Evolutionary conservation across 1,284 basidiomycete species (phyloP).

Genomic region (Schizopora paradoxa): DNA sequence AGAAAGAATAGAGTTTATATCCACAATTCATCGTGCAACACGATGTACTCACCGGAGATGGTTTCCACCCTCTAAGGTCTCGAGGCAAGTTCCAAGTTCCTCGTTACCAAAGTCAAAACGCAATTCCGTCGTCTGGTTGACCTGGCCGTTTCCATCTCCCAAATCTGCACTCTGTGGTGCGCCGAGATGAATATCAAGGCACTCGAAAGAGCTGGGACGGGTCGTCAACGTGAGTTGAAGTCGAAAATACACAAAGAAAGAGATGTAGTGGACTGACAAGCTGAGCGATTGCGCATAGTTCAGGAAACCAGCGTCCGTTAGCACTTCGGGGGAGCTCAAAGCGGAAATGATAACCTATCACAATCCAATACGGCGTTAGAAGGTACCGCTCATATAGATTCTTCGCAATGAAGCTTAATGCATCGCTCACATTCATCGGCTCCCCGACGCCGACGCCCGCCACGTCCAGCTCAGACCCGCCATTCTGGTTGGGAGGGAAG

Average conservation of each 20-base stretch:
- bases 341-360: neutral
- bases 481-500: slow-evolving; percentile 38
- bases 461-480: slow-evolving; percentile 50
- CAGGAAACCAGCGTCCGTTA: neutral
- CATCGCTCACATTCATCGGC: slow-evolving; percentile 55
- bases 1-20: neutral
- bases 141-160: slow-evolving; percentile 14
- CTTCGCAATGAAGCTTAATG: slow-evolving; percentile 1
- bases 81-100: slow-evolving; percentile 56
- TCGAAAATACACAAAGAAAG: neutral
- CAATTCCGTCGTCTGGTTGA: slow-evolving; percentile 51
- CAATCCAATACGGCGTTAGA: too few species aligned
- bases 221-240: neutral
- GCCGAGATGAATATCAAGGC: slow-evolving; percentile 63
- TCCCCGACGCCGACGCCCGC: slow-evolving; percentile 52
- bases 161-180: slow-evolving; percentile 40
- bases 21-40: neutral
- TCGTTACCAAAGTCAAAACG: slow-evolving; percentile 61
- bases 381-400: too few species aligned
- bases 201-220: slow-evolving; percentile 62
- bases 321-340: neutral
- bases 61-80: slow-evolving; percentile 60
- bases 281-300: neutral
- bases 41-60: slow-evolving; percentile 46
- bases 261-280: too few species aligned